phyloP scores from a whole-genome alignment of 192 early-diverging fungal genomes.

The Phycomyces blakesleeanus region DNA sequence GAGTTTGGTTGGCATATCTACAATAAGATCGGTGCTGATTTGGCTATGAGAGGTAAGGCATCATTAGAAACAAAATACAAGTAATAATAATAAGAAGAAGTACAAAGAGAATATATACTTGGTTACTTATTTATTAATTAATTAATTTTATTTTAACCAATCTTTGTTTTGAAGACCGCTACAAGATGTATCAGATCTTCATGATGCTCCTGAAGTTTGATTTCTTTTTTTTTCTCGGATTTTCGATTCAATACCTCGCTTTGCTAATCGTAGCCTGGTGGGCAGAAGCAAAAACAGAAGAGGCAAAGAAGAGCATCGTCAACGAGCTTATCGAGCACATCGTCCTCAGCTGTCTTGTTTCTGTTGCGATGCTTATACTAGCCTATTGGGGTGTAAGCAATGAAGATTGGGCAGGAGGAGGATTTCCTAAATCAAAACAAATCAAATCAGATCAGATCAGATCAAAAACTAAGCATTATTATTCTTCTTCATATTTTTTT shows the following conservation, averaged over 20 bases:
- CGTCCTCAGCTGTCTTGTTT: slow-evolving; percentile 42
- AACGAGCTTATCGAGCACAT: slow-evolving; percentile 40
- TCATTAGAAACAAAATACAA: not conserved
- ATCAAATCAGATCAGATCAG: no score
- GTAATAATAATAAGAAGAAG: no score
- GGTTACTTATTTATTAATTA: slow-evolving; percentile 1
- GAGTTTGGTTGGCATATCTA: slow-evolving; percentile 83
- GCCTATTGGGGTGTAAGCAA: slow-evolving; percentile 55
- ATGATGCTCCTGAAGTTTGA: slow-evolving; percentile 80
- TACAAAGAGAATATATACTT: not conserved
- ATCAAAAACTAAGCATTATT: no score
- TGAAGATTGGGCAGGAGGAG: no score
- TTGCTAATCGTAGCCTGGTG: slow-evolving; percentile 51
- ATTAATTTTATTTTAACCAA: not conserved
- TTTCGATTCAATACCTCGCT: slow-evolving; percentile 68
- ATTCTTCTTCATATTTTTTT: no score
- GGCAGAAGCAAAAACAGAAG: slow-evolving; percentile 7
- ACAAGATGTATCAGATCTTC: slow-evolving; percentile 76
- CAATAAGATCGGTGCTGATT: slow-evolving; percentile 79
- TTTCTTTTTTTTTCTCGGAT: slow-evolving; percentile 74
- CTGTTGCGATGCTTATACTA: slow-evolving; percentile 43
- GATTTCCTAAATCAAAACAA: no score
- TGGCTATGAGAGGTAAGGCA: slow-evolving; percentile 59
- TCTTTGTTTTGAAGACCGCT: slow-evolving; percentile 43
- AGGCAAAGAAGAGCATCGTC: slow-evolving; percentile 23